Evolutionary conservation across 73 alveolate species (phyloP), one percentile per base, ranked within the genome.

Genomic region (Paramecium pentaurelia): DNA sequence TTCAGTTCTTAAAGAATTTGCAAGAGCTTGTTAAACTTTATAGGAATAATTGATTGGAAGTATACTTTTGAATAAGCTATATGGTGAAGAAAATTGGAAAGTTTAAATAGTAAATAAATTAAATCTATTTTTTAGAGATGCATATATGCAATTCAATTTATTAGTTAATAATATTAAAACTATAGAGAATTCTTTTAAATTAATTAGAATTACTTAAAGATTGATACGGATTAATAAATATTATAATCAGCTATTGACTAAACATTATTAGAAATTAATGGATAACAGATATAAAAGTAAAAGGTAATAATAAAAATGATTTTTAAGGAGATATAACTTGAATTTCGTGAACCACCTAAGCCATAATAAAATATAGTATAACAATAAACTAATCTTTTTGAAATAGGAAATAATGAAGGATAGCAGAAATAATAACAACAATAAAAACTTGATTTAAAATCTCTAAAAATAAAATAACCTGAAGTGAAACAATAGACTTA

Each of bases 81-180:
- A 80, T 27, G 45, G 91, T 80, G 91, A 80, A 49, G 91, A 80
- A 3, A 80, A 80, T 49, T 80, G 91, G 91, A 80, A 80, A 80
- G 75, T 47, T 20, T 18, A 80, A 47, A 49, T 49, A n/a, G 91
- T 80, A 80, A 38, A n/a, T n/a, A 9, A 16, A 18, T 16, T 45
- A 4, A 25, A 6, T 22, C 9, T 45, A 40, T 32, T 80, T 22
- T 80, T 6, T 47, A 80, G 91, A 80, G 91, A 80, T 40, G 91
- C 75, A 25, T 80, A 25, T 80, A 80, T 80, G 91, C 91, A 6
- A 49, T 49, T 45, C 42, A 45, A 47, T 47, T 14, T 80, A 27
- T 80, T 11, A 27, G 71, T 27, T 80, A 80, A 27, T 25, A 44
- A 36, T 80, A 40, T 80, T 8, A 80, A 44, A 80, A 80, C 16